Conservation (phyloP, 441 rosid species). For the Eruca vesicaria region DNA sequence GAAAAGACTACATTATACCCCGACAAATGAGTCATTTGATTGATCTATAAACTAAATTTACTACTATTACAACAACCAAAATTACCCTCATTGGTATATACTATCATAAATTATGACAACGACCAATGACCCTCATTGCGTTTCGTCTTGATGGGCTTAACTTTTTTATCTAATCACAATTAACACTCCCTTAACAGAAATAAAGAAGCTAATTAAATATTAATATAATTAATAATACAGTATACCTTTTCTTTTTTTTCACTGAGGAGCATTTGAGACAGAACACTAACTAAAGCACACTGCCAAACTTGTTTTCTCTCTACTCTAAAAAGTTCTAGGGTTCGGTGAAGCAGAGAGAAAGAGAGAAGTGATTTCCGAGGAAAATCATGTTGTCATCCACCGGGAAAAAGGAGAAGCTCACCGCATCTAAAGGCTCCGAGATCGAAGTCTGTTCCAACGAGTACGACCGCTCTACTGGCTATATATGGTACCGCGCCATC, state of each 20-base stretch:
- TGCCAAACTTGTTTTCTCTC: neutral
- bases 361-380: too few relatives aligned
- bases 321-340: neutral
- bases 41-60: too few relatives aligned
- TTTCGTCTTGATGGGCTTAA: neutral
- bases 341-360: neutral
- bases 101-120: neutral
- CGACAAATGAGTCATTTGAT: too few relatives aligned
- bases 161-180: neutral
- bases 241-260: neutral
- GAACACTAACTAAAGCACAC: neutral
- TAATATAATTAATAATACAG: too few relatives aligned
- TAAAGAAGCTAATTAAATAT: too few relatives aligned
- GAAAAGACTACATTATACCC: neutral
- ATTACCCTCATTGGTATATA: too few relatives aligned
- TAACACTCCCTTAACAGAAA: neutral
- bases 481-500: constrained; percentile 40
- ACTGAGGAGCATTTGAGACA: neutral
- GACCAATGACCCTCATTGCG: neutral
- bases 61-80: too few relatives aligned
- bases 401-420: constrained; percentile 21
- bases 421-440: constrained; percentile 28
- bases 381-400: constrained; percentile 15
- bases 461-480: constrained; percentile 22
- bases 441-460: constrained; percentile 43